Conservation (phyloP, 2,329 filamentous ascomycete species). For the Xylogone sp. region DNA sequence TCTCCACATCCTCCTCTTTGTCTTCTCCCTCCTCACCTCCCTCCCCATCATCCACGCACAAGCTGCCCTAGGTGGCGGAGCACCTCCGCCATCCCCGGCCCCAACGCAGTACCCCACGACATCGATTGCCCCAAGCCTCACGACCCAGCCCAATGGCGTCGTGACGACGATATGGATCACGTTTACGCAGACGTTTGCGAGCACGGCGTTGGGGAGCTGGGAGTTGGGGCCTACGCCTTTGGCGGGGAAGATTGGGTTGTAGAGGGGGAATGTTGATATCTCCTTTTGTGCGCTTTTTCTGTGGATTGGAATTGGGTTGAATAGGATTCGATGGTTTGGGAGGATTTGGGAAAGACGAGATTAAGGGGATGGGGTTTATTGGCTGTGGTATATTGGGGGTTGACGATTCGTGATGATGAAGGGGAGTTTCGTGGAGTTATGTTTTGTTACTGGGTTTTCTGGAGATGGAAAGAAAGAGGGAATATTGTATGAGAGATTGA, state of each 20-base stretch:
- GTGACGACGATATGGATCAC: constrained; percentile 14
- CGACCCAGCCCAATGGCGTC: constrained; percentile 10
- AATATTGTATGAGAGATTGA: too few species aligned
- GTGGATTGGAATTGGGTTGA: not conserved
- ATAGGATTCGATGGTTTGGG: not conserved
- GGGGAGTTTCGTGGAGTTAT: too few species aligned
- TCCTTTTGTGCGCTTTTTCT: not conserved
- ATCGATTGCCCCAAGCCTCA: constrained; percentile 11
- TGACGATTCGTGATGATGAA: too few species aligned
- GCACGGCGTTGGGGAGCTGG: constrained; percentile 25
- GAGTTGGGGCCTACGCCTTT: constrained; percentile 19
- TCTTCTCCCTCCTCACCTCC: not conserved
- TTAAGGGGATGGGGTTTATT: too few species aligned
- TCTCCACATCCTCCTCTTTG: not conserved
- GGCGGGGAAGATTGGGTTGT: constrained; percentile 20
- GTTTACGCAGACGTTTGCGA: constrained; percentile 25
- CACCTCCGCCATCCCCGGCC: not conserved
- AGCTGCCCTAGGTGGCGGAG: not conserved
- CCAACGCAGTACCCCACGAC: constrained; percentile 15
- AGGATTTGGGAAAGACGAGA: too few species aligned
- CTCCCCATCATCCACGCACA: not conserved
- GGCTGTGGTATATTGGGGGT: too few species aligned
- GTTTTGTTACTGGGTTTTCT: too few species aligned
- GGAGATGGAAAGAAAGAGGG: too few species aligned
- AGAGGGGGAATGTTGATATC: too few species aligned